A percentile compares a stretch with the other conserved stretches of the same genome.
phyloP scores from a whole-genome alignment of 164 flowering plant species.

The Hamamelis virginiana region DNA sequence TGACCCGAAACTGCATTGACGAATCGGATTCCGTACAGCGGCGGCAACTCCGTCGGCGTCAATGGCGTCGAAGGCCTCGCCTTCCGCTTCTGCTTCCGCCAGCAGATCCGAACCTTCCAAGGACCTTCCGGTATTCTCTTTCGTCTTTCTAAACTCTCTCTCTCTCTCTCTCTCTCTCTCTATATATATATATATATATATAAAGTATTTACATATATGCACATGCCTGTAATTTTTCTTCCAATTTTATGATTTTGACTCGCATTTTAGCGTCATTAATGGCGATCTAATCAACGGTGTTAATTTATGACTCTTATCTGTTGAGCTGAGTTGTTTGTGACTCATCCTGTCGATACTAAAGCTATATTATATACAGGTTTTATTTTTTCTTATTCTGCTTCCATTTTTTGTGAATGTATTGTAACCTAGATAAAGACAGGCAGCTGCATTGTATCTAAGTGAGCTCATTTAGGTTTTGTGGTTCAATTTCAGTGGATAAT shows the following conservation, averaged over 20 bases:
- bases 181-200: neutral
- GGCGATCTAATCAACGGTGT: neutral
- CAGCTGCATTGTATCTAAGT: slow-evolving; percentile 4
- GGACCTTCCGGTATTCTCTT: slow-evolving; percentile 35
- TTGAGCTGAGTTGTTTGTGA: too few relatives aligned
- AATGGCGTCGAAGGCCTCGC: slow-evolving; percentile 45
- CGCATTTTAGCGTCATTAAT: neutral
- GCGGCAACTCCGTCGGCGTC: slow-evolving; percentile 18
- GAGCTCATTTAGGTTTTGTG: neutral
- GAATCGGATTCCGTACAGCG: slow-evolving; percentile 17
- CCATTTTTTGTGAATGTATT: neutral
- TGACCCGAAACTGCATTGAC: slow-evolving; percentile 20
- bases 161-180: neutral
- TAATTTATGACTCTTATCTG: too few relatives aligned
- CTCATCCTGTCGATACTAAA: too few relatives aligned
- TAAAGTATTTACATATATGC: too few relatives aligned
- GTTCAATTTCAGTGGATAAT: neutral
- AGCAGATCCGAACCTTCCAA: slow-evolving; percentile 37
- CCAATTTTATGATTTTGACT: neutral
- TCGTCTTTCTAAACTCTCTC: neutral
- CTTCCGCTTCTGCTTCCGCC: slow-evolving; percentile 24
- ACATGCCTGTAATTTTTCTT: neutral
- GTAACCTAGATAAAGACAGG: neutral
- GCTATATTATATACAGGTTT: too few relatives aligned
- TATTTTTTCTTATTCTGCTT: neutral